These are phyloP conservation scores for Eremothecium sinecaudum DNA, from an alignment of 1,139 yeast species.

Conservation along the genomic window DNA sequence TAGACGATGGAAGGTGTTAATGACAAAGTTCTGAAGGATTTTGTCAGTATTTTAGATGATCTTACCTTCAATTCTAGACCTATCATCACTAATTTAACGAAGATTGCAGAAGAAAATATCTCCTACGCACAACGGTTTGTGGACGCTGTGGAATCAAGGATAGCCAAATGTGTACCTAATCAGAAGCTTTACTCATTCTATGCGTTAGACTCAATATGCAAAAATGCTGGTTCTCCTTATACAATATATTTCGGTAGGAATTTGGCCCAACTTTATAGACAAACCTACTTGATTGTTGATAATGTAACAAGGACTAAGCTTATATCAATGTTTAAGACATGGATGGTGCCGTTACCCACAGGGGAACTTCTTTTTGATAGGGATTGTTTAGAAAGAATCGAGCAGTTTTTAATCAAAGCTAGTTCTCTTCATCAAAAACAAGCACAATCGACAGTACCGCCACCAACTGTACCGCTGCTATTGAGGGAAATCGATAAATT, in stretches of 20 bases:
- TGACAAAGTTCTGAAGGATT: slow-evolving; percentile 20
- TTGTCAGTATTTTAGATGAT: slow-evolving; percentile 41
- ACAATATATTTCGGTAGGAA: slow-evolving; percentile 52
- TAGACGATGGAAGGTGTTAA: no score
- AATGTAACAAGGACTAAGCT: slow-evolving; percentile 67
- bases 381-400: slow-evolving; percentile 64
- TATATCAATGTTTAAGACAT: slow-evolving; percentile 71
- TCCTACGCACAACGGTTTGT: slow-evolving; percentile 70
- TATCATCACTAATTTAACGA: slow-evolving; percentile 76
- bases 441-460: slow-evolving; percentile 24
- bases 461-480: slow-evolving; percentile 22
- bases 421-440: slow-evolving; percentile 35
- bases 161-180: slow-evolving; percentile 62
- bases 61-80: slow-evolving; percentile 86
- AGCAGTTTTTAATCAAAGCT: slow-evolving; percentile 56
- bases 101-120: slow-evolving; percentile 76
- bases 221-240: slow-evolving; percentile 83
- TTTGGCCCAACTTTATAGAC: slow-evolving; percentile 45
- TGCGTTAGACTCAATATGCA: slow-evolving; percentile 84
- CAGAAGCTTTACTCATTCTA: slow-evolving; percentile 80
- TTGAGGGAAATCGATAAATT: slow-evolving; percentile 35
- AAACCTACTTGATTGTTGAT: slow-evolving; percentile 67
- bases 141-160: slow-evolving; percentile 57
- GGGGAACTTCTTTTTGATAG: slow-evolving; percentile 57
- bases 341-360: slow-evolving; percentile 59